Evolutionary conservation across 225 moss, liverwort and hornwort species (phyloP), one percentile per base, ranked within the genome.

Genomic region (Straminergon stramineum): DNA sequence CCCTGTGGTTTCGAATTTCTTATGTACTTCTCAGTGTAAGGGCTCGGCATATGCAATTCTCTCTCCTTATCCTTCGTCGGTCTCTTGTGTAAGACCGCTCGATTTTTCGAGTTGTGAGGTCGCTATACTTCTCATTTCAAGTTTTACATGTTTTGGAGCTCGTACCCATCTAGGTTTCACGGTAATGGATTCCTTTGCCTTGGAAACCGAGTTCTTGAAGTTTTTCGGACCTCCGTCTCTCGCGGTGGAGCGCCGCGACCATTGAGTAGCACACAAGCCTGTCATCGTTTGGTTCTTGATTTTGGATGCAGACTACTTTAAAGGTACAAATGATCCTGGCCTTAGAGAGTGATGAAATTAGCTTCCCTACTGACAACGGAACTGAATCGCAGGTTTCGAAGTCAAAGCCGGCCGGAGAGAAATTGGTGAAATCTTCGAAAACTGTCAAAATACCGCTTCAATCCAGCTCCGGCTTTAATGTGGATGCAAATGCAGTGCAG

Each of bases 401-500:
- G 70, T 71, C 92, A 60, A 95, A 94, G 90, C 65, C 89, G 32
- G 87, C 75, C 10, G 91, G 83, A 81, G 95, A 93, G 66, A 92
- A 89, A 71, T 84, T 70, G 34, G 85, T 35, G 53, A 93, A 91
- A 81, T 90, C 84, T 76, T 60, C 90, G 24, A 92, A 84, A 87
- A 57, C 92, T 39, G 82, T 86, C 62, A 94, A 92, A 73, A 73
- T 89, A n/a, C 94, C 95, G 35, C 94, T 95, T 55, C 93, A 93
- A 41, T 92, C 94, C 22, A 94, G 94, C 85, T 93, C 95, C 53
- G 87, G 82, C 24, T 95, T 90, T 75, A 92, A 95, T 41, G 61
- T 90, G 30, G 94, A 92, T 55, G 94, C 93, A 52, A 92, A 92
- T 84, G 79, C 41, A 24, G 85, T 84, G 39, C 55, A 71, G 26